These are phyloP conservation scores for Trichothecium sympodiale DNA, from an alignment of 2,329 filamentous ascomycete species.

Conservation along the genomic window DNA sequence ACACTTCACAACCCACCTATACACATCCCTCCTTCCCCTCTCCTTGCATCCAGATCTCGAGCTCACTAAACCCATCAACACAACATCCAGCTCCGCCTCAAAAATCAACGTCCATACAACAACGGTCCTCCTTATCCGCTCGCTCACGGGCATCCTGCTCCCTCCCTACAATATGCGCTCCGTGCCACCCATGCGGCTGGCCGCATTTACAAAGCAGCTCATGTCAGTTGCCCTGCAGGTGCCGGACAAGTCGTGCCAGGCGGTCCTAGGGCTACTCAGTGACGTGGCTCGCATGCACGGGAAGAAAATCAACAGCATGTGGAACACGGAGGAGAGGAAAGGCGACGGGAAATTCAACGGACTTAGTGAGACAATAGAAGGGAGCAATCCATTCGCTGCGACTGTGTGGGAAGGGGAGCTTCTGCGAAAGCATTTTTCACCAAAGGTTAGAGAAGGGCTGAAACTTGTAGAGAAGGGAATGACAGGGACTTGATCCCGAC, in stretches of 20 bases:
- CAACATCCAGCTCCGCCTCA: constrained; percentile 29
- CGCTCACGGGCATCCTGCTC: constrained; percentile 70
- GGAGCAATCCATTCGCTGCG: constrained; percentile 79
- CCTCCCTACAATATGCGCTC: constrained; percentile 63
- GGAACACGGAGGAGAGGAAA: constrained; percentile 88
- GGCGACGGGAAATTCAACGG: constrained; percentile 83
- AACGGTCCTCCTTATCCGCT: constrained; percentile 81
- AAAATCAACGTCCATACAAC: constrained; percentile 94
- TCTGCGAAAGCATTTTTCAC: constrained; percentile 74
- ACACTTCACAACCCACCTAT: constrained; percentile 92
- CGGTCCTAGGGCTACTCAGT: constrained; percentile 65
- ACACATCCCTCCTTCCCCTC: constrained; percentile 70
- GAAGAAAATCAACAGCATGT: constrained; percentile 72
- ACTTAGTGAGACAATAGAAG: constrained; percentile 62
- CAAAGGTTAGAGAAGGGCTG: constrained; percentile 68
- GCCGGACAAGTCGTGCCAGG: constrained; percentile 79
- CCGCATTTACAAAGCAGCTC: constrained; percentile 86
- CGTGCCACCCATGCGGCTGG: constrained; percentile 73
- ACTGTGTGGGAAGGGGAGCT: constrained; percentile 94
- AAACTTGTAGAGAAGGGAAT: constrained; percentile 59
- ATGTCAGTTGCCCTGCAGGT: constrained; percentile 72
- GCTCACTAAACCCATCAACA: constrained; percentile 37
- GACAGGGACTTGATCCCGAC: constrained; percentile 12
- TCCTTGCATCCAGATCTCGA: constrained; percentile 80
- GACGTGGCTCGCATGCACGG: constrained; percentile 74